These are phyloP conservation scores for Prunus yedoensis DNA, from an alignment of 331 rosid species.

Conservation along the genomic window DNA sequence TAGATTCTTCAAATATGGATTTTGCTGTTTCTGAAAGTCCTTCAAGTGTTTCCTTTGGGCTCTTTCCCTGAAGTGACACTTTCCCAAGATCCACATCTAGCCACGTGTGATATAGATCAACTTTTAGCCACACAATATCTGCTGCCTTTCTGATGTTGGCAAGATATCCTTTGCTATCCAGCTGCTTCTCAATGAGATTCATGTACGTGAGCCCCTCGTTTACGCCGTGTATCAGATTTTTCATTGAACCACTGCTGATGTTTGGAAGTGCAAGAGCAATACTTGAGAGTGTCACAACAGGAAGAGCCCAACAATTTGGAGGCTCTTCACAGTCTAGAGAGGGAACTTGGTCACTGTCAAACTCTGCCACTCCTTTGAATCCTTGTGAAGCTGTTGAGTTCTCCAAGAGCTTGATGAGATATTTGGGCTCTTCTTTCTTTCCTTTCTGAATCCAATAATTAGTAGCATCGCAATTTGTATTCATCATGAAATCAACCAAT, in stretches of 20 bases:
- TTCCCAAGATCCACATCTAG: slow-evolving; percentile 57
- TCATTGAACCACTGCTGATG: slow-evolving; percentile 19
- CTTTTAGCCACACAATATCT: slow-evolving; percentile 62
- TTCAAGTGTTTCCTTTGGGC: slow-evolving; percentile 50
- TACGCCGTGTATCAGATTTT: slow-evolving; percentile 41
- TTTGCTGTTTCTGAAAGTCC: slow-evolving; percentile 55
- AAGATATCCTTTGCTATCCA: slow-evolving; percentile 45
- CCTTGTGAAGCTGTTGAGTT: slow-evolving; percentile 47
- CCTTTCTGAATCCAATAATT: slow-evolving; percentile 63
- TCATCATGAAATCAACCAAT: slow-evolving; percentile 61
- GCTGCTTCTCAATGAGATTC: slow-evolving; percentile 40
- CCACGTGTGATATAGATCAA: slow-evolving; percentile 81
- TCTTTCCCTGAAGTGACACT: slow-evolving; percentile 44
- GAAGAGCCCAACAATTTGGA: slow-evolving; percentile 78
- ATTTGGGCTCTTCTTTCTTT: slow-evolving; percentile 49
- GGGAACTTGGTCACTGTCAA: slow-evolving; percentile 54
- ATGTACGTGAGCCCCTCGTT: slow-evolving; percentile 56
- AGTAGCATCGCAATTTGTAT: slow-evolving; percentile 57
- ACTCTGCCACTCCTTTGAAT: slow-evolving; percentile 57
- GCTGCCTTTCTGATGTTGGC: slow-evolving; percentile 53
- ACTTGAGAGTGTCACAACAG: slow-evolving; percentile 72
- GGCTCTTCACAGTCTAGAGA: slow-evolving; percentile 51
- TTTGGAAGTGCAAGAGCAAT: slow-evolving; percentile 66
- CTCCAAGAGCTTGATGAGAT: slow-evolving; percentile 49
- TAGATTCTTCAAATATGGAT: slow-evolving; percentile 39